These are phyloP conservation scores for Linnemannia elongata DNA, from an alignment of 192 early-diverging fungal genomes.

Conservation along the genomic window DNA sequence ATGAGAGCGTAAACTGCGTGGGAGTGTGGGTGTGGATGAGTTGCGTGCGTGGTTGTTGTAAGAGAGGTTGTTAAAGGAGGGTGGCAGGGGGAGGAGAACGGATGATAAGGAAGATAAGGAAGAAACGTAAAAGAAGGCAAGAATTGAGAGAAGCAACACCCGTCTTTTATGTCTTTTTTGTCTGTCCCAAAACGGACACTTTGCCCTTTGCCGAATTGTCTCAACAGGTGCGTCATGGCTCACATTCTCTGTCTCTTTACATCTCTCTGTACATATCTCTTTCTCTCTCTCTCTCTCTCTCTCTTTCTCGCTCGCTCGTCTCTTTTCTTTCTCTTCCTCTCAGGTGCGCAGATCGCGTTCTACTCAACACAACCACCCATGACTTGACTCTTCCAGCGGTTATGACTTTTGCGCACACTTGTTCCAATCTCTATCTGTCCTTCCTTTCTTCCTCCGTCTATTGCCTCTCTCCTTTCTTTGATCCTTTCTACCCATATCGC, in stretches of 20 bases:
- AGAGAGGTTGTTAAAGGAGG: background rate
- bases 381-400: too few relatives aligned
- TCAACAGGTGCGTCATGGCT: background rate
- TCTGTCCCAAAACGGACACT: background rate
- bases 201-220: background rate
- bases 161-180: conserved; percentile 7
- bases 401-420: too few relatives aligned
- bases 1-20: background rate
- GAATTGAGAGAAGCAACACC: background rate
- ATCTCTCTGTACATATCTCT: too few relatives aligned
- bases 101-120: background rate
- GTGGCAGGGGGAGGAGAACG: background rate
- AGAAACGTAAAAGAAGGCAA: background rate
- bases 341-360: background rate
- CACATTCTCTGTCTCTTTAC: too few relatives aligned
- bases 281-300: too few relatives aligned
- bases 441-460: too few relatives aligned
- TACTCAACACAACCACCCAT: too few relatives aligned
- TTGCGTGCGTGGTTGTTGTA: background rate
- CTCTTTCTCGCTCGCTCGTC: too few relatives aligned
- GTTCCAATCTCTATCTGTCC: too few relatives aligned
- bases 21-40: background rate
- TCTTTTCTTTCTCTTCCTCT: background rate
- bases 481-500: too few relatives aligned
- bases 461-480: too few relatives aligned